These are phyloP conservation scores for Adansonia gregorii DNA, from an alignment of 441 rosid species.

Conservation along the genomic window DNA sequence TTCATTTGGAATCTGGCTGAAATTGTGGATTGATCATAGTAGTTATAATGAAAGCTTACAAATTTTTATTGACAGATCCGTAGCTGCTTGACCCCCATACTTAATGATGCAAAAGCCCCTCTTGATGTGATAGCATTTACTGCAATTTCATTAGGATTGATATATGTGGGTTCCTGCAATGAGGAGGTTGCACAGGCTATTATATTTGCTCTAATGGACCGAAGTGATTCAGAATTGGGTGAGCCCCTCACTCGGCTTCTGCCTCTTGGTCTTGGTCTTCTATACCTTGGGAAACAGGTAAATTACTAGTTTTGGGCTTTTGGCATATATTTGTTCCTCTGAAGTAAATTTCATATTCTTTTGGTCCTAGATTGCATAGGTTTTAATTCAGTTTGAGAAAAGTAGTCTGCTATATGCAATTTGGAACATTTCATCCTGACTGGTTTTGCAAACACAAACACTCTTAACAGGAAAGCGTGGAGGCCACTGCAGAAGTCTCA, in stretches of 20 bases:
- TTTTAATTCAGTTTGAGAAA: neutral
- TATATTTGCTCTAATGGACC: conserved; percentile 84
- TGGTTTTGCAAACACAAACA: conserved; percentile 26
- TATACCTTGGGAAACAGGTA: conserved; percentile 98
- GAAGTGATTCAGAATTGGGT: conserved; percentile 79
- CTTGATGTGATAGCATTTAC: conserved; percentile 91
- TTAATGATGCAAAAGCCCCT: conserved; percentile 73
- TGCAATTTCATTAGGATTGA: conserved; percentile 85
- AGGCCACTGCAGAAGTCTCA: conserved; percentile 91
- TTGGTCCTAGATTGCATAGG: conserved; percentile 6
- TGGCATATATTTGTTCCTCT: neutral
- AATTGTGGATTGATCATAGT: neutral
- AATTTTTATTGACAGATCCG: conserved; percentile 56
- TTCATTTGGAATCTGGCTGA: neutral
- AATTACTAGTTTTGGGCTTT: neutral
- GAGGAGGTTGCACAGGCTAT: conserved; percentile 95
- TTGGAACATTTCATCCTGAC: conserved; percentile 12
- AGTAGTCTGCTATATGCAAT: neutral
- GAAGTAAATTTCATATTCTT: conserved; percentile 21
- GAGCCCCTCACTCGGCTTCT: conserved; percentile 83
- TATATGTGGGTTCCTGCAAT: conserved; percentile 94
- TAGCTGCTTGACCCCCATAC: conserved; percentile 59
- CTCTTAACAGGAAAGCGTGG: conserved; percentile 74
- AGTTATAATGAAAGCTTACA: neutral
- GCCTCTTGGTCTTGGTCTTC: conserved; percentile 94